Evolutionary conservation across 2,329 filamentous ascomycete species (phyloP), one percentile per base, ranked within the genome.

Genomic region (Aspergillus felis): DNA sequence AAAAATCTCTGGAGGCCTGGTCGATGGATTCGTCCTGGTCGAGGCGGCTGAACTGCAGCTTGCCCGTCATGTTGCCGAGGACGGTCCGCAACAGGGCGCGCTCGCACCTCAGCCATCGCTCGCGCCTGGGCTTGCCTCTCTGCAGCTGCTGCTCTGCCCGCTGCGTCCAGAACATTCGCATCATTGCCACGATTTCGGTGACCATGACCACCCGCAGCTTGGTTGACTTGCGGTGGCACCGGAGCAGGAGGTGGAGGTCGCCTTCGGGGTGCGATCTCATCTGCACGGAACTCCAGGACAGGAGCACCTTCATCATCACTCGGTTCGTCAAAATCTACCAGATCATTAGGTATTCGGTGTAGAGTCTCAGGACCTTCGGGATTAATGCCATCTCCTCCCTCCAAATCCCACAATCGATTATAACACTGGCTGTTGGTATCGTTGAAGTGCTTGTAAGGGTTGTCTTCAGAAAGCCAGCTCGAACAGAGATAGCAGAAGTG

Each of bases 401-500:
- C 91, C 25, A 95, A 77, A 68, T 96, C 94, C 92, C 92, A 97
- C 2, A 99, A 79, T 3, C 91, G 86, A 81, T 90, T 89, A 68
- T 88, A 95, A 71, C 94, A 99, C 10, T 79, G 79, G 1, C 85
- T 89, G 17, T 83, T 79, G 53, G 78, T 75, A 28, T 85, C 81
- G 69, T 96, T 96, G 78, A 92, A 99, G 73, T 99, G 94, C 55
- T 82, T 78, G 69, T 97, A 97, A 1, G 92, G 92, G 65, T 96
- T 94, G 20, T 78, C 80, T 0, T 89, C 85, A 56, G 88, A 83
- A 46, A 99, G 81, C 89, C 91, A 97, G n/a, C 87, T 83, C 0
- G 89, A 88, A 70, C 94, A 97, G 1, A 97, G 82, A 66, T 97
- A 97, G 78, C 94, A 99, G 72, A 97, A 97, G 73, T 97, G 93